phyloP scores from a whole-genome alignment of 2,329 filamentous ascomycete species.

The Fusarium humuli region DNA sequence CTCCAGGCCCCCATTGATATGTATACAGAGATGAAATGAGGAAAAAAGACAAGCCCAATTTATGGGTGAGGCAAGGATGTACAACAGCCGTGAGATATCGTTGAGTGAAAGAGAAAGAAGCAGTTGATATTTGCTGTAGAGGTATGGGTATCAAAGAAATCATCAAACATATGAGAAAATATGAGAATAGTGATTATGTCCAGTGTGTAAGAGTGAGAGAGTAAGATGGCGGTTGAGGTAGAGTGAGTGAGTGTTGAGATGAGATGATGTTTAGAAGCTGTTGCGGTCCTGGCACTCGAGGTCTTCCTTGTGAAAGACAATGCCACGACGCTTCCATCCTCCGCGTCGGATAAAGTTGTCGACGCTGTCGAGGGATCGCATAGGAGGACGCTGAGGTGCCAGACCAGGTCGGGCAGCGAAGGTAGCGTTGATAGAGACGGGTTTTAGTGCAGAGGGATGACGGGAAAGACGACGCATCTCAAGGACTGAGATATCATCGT shows the following conservation, averaged over 20 bases:
- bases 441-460: conserved; percentile 41
- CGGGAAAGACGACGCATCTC: conserved; percentile 45
- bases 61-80: conserved; percentile 10
- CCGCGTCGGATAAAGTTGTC: conserved; percentile 58
- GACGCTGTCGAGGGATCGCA: conserved; percentile 54
- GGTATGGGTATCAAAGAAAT: conserved; percentile 44
- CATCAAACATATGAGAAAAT: conserved; percentile 30
- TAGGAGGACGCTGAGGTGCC: conserved; percentile 51
- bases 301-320: conserved; percentile 55
- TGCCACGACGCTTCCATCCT: conserved; percentile 58
- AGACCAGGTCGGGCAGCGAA: conserved; percentile 42
- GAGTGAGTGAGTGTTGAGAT: neutral
- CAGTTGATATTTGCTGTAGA: conserved; percentile 23
- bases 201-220: neutral
- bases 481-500: conserved; percentile 39
- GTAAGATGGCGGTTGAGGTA: neutral
- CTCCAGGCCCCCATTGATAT: conserved; percentile 26
- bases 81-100: conserved; percentile 24
- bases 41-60: conserved; percentile 22
- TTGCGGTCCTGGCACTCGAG: conserved; percentile 45
- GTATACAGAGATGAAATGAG: conserved; percentile 7
- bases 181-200: conserved; percentile 13
- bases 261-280: conserved; percentile 37
- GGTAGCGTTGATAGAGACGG: conserved; percentile 52
- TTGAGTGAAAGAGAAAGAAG: conserved; percentile 28